Base-by-base conservation (phyloP, 2,329 filamentous ascomycete genomes). In the Fusarium buharicum region DNA sequence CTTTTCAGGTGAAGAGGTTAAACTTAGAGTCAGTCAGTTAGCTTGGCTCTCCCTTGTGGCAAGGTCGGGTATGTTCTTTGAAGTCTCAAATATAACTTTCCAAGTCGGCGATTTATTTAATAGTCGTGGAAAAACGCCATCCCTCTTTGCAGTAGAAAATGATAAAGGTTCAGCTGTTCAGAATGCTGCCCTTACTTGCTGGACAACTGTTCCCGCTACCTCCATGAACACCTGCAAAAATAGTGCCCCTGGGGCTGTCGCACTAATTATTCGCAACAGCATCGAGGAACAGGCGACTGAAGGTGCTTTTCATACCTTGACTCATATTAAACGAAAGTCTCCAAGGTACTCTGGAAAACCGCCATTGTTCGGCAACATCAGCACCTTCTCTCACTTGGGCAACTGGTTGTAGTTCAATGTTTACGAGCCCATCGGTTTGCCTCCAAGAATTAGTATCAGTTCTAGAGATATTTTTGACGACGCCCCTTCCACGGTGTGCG, bases 361-460 rank as follows among this genome's bases (percentile, higher is more conserved):
- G 2, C 57, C 57, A 2, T 1, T 62, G 3, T 62, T 55, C 27
- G 58, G 58, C 9, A 27, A 60, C 4, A n/a, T 41, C 11, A 34
- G 38, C 8, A n/a, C 41, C 6, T 43, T 55, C 8, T 12, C 18
- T 4, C 43, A 38, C 13, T 40, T 48, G 6, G 30, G 45, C 0
- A 62, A 50, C 30, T 49, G 50, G 55, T 38, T 9, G 18, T 38
- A 31, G 30, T 20, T 41, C 4, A n/a, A 37, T 1, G 2, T 60
- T 4, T 50, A 55, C 8, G 27, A 30, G 20, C 11, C 40, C n/a
- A n/a, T n/a, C n/a, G n/a, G 0, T n/a, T 45, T 4, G 27, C 60
- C 14, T 60, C 60, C n/a, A 2, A 13, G 1, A 5, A 27, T 27
- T 27, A 5, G 24, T 27, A 27, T 27, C 9, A 27, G 24, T n/a